Percentiles rank a stretch among this genome's conserved stretches.
phyloP scores from a whole-genome alignment of 2,329 filamentous ascomycete genomes.

The Colletotrichum nymphaeae region DNA sequence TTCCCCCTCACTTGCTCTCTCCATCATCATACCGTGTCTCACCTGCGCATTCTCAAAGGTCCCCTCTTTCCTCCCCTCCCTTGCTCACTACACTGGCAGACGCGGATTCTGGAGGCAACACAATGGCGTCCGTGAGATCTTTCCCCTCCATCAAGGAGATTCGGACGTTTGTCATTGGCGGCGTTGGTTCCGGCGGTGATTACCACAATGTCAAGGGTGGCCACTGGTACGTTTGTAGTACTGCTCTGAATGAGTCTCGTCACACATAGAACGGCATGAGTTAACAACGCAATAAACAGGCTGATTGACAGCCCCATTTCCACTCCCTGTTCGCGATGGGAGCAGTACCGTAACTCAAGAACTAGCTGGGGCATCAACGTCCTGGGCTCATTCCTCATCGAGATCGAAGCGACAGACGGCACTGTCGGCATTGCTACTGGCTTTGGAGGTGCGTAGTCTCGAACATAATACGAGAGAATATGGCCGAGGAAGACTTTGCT shows the following conservation, averaged over 20 bases:
- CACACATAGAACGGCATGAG: neutral
- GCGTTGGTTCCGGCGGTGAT: slow-evolving; percentile 73
- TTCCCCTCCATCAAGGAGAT: slow-evolving; percentile 84
- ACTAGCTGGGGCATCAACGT: slow-evolving; percentile 98
- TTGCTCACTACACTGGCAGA: neutral
- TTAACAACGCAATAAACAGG: slow-evolving; percentile 66
- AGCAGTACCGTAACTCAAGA: slow-evolving; percentile 86
- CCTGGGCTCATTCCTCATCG: slow-evolving; percentile 89
- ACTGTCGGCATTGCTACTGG: slow-evolving; percentile 95
- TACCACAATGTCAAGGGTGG: slow-evolving; percentile 91
- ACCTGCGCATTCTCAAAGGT: neutral
- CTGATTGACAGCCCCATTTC: slow-evolving; percentile 92
- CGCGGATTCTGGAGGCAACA: slow-evolving; percentile 7
- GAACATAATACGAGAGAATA: neutral
- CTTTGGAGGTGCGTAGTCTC: slow-evolving; percentile 74
- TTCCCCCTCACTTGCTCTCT: neutral
- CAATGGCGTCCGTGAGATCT: slow-evolving; percentile 61
- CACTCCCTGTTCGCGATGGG: slow-evolving; percentile 91
- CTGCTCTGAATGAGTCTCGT: neutral
- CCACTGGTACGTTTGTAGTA: slow-evolving; percentile 65
- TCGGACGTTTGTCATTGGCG: slow-evolving; percentile 77
- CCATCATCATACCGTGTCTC: neutral
- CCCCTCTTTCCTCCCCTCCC: neutral
- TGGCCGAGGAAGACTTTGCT: neutral
- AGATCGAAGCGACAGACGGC: slow-evolving; percentile 89